A percentile compares a stretch with the other conserved stretches of the same genome.
Evolutionary conservation across 2,329 filamentous ascomycete species (phyloP).

Genomic region (Chaetoscypha palmicola): DNA sequence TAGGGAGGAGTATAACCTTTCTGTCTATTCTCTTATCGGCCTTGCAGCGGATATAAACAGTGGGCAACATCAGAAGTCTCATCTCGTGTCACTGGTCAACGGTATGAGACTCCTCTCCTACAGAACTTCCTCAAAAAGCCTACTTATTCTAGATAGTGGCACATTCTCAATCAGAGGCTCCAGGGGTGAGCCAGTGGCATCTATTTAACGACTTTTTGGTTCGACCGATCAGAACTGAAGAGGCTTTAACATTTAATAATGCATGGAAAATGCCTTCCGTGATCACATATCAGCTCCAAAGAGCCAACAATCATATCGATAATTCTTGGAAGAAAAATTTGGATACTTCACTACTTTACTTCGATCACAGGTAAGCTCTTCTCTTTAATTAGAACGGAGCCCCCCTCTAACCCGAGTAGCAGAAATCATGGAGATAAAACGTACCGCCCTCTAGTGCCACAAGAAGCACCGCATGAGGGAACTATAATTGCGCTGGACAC

Average conservation of each 20-base stretch:
- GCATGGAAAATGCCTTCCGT: conserved; percentile 91
- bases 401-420: conserved; percentile 31
- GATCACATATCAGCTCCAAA: conserved; percentile 76
- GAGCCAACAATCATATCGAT: conserved; percentile 74
- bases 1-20: conserved; percentile 70
- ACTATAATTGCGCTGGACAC: conserved; percentile 87
- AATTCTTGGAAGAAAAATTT: conserved; percentile 78
- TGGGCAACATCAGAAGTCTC: conserved; percentile 76
- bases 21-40: conserved; percentile 86
- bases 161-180: conserved; percentile 54
- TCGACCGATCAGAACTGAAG: conserved; percentile 67
- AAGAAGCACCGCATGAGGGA: conserved; percentile 61
- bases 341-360: conserved; percentile 78
- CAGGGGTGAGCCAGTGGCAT: conserved; percentile 73
- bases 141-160: conserved; percentile 42
- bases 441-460: conserved; percentile 51
- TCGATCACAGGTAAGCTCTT: conserved; percentile 49
- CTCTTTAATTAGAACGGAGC: too few relatives aligned
- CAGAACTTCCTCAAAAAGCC: neutral
- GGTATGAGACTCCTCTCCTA: too few relatives aligned
- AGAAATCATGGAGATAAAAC: conserved; percentile 42
- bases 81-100: conserved; percentile 87
- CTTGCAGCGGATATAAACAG: conserved; percentile 86
- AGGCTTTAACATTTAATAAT: conserved; percentile 83
- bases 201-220: conserved; percentile 97